Base-by-base conservation (phyloP, 176 grass and related monocot genomes). In the Alloteropsis semialata region DNA sequence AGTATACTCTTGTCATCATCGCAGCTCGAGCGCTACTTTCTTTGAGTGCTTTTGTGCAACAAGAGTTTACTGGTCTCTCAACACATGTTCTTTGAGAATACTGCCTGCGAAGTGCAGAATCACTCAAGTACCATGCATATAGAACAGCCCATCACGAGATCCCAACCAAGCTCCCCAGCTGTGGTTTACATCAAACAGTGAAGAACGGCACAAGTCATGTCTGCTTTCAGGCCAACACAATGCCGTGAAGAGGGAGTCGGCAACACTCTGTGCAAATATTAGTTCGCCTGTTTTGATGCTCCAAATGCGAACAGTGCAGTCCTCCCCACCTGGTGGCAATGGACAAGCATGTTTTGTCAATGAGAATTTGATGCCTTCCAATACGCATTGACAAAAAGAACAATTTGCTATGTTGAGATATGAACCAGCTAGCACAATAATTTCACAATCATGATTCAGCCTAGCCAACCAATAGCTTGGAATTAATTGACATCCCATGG, bases 91-190 rank as follows among this genome's bases (percentile, higher is more conserved):
- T 75, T 80, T 56, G 25, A 37, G 11, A 76, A 84, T 25, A 82
- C 44, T 21, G 18, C 9, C 18, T 51, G 7, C 3, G 22, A 30
- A 51, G 32, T 14, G 76, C 68, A 84, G 37, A 36, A 34, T 45
- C 19, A 30, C 77, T 90, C 83, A 98, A 71, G 86, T 91, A 50
- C 84, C 84, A 61, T 95, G 92, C 95, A 92, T 82, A 67, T 98
- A 95, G 86, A 82, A 93, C 44, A 98, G 62, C 21, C 92, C 92
- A 18, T 89, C 82, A 55, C 69, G 78, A 25, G 95, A 98, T 80
- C 95, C 95, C 81, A 98, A 76, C 92, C 95, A 98, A 88, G 92
- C 86, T 30, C 86, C 92, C 85, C 90, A 92, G 62, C 91, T 94
- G 38, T 90, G 88, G 78, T 74, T 89, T 75, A 72, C 28, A 74